Base-by-base conservation (phyloP, 768 basidiomycete species). In the Mrakia blollopis region DNA sequence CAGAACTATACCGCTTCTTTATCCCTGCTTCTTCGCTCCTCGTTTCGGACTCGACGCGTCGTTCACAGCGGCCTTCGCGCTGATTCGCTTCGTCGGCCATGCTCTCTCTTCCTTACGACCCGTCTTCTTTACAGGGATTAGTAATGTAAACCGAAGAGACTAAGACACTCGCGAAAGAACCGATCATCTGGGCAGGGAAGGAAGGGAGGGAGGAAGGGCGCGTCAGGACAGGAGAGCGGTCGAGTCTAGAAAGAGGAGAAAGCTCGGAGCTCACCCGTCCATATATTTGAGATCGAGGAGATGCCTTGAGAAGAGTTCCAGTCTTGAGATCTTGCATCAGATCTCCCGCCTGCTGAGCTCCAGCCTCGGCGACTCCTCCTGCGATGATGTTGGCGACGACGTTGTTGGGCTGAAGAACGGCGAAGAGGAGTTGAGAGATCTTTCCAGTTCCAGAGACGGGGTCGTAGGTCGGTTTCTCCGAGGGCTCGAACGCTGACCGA, bases 261-360 rank as follows among this genome's bases (percentile, higher is more conserved):
- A 47, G 21, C 10, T 16, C 28, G 78, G 37, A 63, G 78, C 93
- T 32, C 9, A 61, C 60, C 60, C 30, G 65, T 13, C 93, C 93
- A 80, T 90, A 95, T 83, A 98, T 97, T 81, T 96, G 96, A 2
- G 93, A 93, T 80, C 93, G 87, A 67, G 96, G 96, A 32, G 94
- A 95, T 13, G 94, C 94, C 79, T 87, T 88, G 74, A 93, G 88
- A n/a, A 98, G 85, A 83, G 97, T 93, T 0, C 96, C 96, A 3
- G 96, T 97, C 85, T 98, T 98, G 77, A 98, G 86, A 84, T 98
- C 96, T 85, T 98, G 96, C 96, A 98, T 98, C 13, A 98, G 88
- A 82, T 98, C 96, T 23, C 94, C 96, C 10, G 95, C 94, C 83
- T 81, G 80, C 50, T 81, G 81, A 35, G 80, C 80, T 47, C 81